Conservation (phyloP, 495 filamentous ascomycete species). For the Penicillium subrubescens region DNA sequence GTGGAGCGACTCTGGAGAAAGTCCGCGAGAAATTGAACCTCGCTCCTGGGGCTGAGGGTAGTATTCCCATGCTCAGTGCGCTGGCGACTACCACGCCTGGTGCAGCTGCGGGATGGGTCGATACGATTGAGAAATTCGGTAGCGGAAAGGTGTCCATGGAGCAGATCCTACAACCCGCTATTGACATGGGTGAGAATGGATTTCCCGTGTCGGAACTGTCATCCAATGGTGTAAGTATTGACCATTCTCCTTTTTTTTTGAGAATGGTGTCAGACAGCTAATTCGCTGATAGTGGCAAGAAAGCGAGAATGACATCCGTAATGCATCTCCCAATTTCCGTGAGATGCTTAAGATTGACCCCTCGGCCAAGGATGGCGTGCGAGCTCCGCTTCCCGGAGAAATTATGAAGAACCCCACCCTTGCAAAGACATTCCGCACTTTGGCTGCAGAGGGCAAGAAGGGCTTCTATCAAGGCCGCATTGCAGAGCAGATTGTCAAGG, state of each 20-base stretch:
- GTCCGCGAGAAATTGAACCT: conserved; percentile 71
- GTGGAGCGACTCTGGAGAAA: conserved; percentile 65
- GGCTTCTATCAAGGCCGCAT: conserved; percentile 90
- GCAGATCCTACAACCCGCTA: conserved; percentile 80
- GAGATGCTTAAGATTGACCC: conserved; percentile 83
- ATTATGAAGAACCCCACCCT: conserved; percentile 83
- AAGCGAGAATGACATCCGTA: conserved; percentile 59
- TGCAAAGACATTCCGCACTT: conserved; percentile 76
- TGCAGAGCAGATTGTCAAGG: conserved; percentile 77
- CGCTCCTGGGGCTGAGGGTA: conserved; percentile 57
- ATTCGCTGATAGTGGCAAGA: conserved; percentile 61
- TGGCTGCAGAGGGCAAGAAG: conserved; percentile 79
- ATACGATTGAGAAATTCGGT: conserved; percentile 87
- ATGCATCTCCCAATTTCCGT: conserved; percentile 76
- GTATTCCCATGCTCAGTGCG: conserved; percentile 75
- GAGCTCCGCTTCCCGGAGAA: conserved; percentile 80
- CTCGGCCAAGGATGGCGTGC: conserved; percentile 61
- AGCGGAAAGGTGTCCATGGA: conserved; percentile 79
- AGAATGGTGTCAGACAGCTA: not conserved
- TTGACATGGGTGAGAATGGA: conserved; percentile 84
- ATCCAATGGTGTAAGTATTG: conserved; percentile 62
- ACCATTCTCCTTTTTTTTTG: not conserved
- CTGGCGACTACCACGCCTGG: conserved; percentile 87
- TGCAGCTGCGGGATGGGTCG: conserved; percentile 91
- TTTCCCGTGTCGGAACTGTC: conserved; percentile 86